A percentile compares a stretch with the other conserved stretches of the same genome.
These are phyloP conservation scores for Russula vinacea DNA, from an alignment of 768 basidiomycete species.

Conservation along the genomic window DNA sequence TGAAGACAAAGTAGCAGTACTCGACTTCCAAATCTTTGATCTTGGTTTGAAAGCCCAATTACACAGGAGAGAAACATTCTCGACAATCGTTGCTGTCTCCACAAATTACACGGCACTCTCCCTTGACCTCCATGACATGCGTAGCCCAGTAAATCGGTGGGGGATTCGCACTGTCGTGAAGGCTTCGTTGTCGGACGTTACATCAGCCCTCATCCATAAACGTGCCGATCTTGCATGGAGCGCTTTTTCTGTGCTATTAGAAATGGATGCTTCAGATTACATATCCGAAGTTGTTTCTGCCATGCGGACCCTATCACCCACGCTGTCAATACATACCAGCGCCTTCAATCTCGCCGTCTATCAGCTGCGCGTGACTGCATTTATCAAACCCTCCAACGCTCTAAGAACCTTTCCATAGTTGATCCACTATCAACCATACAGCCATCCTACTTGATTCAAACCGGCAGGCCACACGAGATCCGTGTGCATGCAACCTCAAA, in stretches of 20 bases:
- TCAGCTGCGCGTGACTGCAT: constrained; percentile 33
- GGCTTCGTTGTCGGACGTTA: constrained; percentile 12
- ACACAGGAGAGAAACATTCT: constrained; percentile 10
- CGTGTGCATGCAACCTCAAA: constrained; percentile 71
- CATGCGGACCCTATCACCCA: constrained; percentile 10
- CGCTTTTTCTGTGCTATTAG: constrained; percentile 18
- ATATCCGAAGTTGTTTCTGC: constrained; percentile 11
- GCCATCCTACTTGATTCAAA: constrained; percentile 79
- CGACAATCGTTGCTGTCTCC: constrained; percentile 21
- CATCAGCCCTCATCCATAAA: constrained; percentile 13
- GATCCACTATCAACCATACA: constrained; percentile 82
- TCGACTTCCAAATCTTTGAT: constrained; percentile 18
- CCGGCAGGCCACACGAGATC: constrained; percentile 61
- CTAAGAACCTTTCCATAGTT: constrained; percentile 50
- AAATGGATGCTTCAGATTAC: constrained; percentile 20
- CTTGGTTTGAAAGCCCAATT: constrained; percentile 21
- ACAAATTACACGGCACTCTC: background rate
- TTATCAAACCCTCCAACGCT: constrained; percentile 48
- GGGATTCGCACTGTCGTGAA: constrained; percentile 2
- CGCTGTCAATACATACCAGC: constrained; percentile 6
- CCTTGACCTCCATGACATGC: constrained; percentile 10
- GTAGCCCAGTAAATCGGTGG: constrained; percentile 3
- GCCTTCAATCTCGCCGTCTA: constrained; percentile 5
- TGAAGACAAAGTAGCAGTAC: constrained; percentile 11
- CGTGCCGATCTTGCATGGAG: constrained; percentile 22